Percentiles rank a stretch among this genome's conserved stretches.
Evolutionary conservation across 2,329 filamentous ascomycete genomes (phyloP).

Genomic region (Beauveria australis): DNA sequence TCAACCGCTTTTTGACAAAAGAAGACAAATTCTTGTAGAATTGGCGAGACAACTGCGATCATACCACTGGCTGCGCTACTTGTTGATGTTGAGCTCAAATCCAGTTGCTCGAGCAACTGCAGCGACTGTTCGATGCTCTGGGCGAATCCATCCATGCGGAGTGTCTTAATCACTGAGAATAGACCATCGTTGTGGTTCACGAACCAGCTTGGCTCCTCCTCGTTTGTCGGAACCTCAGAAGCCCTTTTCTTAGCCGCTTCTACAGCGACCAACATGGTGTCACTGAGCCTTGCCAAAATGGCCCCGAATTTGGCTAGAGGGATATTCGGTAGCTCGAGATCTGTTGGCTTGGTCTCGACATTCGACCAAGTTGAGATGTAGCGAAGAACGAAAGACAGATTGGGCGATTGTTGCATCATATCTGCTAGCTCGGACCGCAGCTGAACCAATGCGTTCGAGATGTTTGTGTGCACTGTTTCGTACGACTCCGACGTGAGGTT

Average conservation of each 20-base stretch:
- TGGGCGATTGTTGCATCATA: conserved; percentile 36
- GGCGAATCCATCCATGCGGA: conserved; percentile 52
- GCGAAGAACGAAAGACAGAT: conserved; percentile 54
- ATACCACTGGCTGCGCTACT: conserved; percentile 24
- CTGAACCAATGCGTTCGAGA: conserved; percentile 27
- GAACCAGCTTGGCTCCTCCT: conserved; percentile 30
- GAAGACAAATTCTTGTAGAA: conserved; percentile 63
- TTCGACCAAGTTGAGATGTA: conserved; percentile 61
- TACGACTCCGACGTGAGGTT: conserved; percentile 37
- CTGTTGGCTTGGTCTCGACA: conserved; percentile 17
- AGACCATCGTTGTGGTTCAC: conserved; percentile 41
- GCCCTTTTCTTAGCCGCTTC: conserved; percentile 59
- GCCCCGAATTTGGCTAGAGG: conserved; percentile 42
- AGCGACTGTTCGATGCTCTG: conserved; percentile 31
- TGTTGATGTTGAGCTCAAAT: conserved; percentile 20
- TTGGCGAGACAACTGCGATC: conserved; percentile 43
- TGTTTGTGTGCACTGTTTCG: conserved; percentile 24
- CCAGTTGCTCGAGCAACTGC: conserved; percentile 25
- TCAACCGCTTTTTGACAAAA: conserved; percentile 52
- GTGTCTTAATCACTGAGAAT: conserved; percentile 43
- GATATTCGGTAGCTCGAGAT: conserved; percentile 9
- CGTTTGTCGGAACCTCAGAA: conserved; percentile 28
- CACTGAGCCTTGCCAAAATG: conserved; percentile 55
- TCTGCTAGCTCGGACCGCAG: conserved; percentile 35
- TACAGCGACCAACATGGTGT: conserved; percentile 70